Evolutionary conservation across 768 basidiomycete genomes (phyloP).

Genomic region (Hygrophoropsis aurantiaca): DNA sequence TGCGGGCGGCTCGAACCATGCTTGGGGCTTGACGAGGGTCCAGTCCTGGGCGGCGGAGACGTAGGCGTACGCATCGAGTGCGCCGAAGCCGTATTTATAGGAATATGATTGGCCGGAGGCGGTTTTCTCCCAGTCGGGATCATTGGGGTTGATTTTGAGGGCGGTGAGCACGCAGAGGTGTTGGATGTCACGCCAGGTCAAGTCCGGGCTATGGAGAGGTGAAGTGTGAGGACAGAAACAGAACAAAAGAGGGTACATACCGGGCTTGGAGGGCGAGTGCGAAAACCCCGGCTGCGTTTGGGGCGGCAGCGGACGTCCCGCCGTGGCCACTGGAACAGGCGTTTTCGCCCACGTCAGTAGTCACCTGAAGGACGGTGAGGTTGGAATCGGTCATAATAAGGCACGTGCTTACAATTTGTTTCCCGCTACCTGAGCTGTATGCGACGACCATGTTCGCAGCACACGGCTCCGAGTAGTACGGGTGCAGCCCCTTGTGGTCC

Average conservation of each 20-base stretch:
- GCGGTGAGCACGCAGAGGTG: conserved; percentile 81
- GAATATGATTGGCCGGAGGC: conserved; percentile 51
- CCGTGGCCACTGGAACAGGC: conserved; percentile 83
- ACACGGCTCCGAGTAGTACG: conserved; percentile 97
- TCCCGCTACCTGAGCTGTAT: conserved; percentile 92
- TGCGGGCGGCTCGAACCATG: conserved; percentile 79
- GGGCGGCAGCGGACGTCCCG: conserved; percentile 97
- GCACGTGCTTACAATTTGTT: conserved; percentile 77
- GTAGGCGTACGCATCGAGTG: conserved; percentile 78
- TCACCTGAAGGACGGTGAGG: conserved; percentile 59
- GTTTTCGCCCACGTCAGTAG: conserved; percentile 88
- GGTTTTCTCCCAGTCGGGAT: conserved; percentile 92
- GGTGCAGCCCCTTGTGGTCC: conserved; percentile 90
- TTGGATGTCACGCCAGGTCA: conserved; percentile 96
- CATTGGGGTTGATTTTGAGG: conserved; percentile 76
- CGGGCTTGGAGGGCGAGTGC: conserved; percentile 86
- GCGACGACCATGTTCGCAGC: conserved; percentile 97
- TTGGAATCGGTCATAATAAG: conserved; percentile 4
- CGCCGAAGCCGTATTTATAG: conserved; percentile 97
- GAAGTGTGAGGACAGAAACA: conserved; percentile 12
- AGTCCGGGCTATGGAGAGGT: conserved; percentile 64
- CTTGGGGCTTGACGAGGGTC: conserved; percentile 90
- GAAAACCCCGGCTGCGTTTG: conserved; percentile 92
- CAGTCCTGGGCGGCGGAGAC: conserved; percentile 81
- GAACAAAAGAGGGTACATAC: conserved; percentile 50